phyloP scores from a whole-genome alignment of 208 protist genomes.

The Giardia muris region DNA sequence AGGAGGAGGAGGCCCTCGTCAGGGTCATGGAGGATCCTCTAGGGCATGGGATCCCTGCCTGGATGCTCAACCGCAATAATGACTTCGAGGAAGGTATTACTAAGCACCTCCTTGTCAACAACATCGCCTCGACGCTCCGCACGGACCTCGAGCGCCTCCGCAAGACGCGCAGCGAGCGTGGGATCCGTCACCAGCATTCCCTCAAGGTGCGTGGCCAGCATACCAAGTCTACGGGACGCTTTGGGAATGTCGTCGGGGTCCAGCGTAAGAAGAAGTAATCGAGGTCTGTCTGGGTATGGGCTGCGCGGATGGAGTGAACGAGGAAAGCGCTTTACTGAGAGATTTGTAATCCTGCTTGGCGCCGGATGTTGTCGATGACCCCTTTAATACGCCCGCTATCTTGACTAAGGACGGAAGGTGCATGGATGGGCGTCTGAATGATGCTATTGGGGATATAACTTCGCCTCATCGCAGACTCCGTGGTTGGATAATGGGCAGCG shows the following conservation, averaged over 20 bases:
- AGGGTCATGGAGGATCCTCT: slow-evolving; percentile 84
- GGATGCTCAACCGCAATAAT: slow-evolving; percentile 97
- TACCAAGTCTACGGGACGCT: slow-evolving; percentile 96
- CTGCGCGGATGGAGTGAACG: too few relatives aligned
- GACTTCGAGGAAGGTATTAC: slow-evolving; percentile 90
- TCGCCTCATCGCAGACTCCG: not conserved
- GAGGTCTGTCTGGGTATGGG: not conserved
- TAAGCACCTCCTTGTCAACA: slow-evolving; percentile 81
- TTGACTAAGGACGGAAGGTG: not conserved
- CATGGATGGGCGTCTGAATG: not conserved
- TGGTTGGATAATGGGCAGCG: too few relatives aligned
- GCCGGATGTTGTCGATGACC: not conserved
- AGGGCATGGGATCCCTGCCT: slow-evolving; percentile 97
- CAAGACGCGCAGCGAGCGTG: slow-evolving; percentile 88
- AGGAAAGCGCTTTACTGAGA: not conserved
- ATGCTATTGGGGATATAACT: slow-evolving; percentile 2
- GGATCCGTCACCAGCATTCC: slow-evolving; percentile 90
- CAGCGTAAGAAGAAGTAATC: slow-evolving; percentile 57
- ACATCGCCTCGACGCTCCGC: slow-evolving; percentile 83
- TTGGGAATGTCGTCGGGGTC: slow-evolving; percentile 72
- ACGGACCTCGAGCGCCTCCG: slow-evolving; percentile 96
- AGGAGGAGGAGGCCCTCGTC: slow-evolving; percentile 85
- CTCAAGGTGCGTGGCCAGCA: slow-evolving; percentile 97
- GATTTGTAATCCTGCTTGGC: not conserved
- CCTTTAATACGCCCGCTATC: not conserved